phyloP scores from a whole-genome alignment of 345 rosid species.

The Citrus reticulata region DNA sequence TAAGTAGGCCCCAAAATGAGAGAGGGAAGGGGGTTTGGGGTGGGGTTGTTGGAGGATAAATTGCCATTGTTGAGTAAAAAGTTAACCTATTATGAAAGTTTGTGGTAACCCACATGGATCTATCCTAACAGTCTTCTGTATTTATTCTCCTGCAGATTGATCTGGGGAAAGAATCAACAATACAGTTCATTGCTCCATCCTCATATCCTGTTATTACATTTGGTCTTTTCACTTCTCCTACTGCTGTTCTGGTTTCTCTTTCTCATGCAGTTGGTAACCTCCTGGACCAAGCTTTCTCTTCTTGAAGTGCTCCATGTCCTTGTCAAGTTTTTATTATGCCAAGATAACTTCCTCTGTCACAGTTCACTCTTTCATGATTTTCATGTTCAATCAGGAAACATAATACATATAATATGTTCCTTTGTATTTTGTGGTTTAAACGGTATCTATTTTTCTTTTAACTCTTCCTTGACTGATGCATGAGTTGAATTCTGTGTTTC shows the following conservation, averaged over 20 bases:
- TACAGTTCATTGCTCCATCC: slow-evolving; percentile 48
- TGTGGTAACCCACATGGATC: not conserved
- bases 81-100: not conserved
- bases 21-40: not conserved
- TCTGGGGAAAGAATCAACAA: slow-evolving; percentile 54
- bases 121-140: not conserved
- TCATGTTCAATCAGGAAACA: not conserved
- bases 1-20: not conserved
- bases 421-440: too few species aligned
- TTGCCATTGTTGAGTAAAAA: not conserved
- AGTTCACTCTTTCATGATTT: not conserved
- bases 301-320: not conserved
- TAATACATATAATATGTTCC: not conserved
- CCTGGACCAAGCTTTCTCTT: slow-evolving; percentile 5
- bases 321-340: not conserved
- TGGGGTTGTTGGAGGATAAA: not conserved
- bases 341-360: not conserved
- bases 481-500: not conserved
- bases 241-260: slow-evolving; percentile 64
- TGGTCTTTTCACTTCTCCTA: slow-evolving; percentile 77
- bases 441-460: too few species aligned
- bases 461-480: too few species aligned
- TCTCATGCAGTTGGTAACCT: slow-evolving; percentile 75
- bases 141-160: slow-evolving; percentile 59
- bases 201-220: slow-evolving; percentile 84